Conservation (phyloP, 2,329 filamentous ascomycete genomes). For the Curvularia eragrostidis region DNA sequence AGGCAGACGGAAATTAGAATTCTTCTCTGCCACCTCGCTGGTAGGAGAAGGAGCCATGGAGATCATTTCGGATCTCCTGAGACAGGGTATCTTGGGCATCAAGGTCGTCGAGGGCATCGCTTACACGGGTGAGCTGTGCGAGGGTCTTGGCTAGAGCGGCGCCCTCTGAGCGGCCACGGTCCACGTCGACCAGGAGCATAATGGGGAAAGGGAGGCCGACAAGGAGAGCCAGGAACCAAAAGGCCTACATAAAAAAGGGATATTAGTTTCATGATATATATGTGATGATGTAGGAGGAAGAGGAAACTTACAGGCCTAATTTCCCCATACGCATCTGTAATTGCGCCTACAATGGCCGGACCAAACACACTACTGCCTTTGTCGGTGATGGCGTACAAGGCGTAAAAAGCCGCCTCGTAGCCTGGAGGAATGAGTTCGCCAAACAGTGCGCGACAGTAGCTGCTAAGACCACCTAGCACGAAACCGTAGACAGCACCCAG, state of each 20-base stretch:
- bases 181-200: slow-evolving; percentile 84
- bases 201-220: slow-evolving; percentile 84
- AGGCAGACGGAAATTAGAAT: not conserved
- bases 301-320: slow-evolving; percentile 53
- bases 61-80: slow-evolving; percentile 21
- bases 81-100: slow-evolving; percentile 21
- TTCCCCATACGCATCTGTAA: slow-evolving; percentile 73
- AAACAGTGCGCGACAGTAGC: slow-evolving; percentile 90
- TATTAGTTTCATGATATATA: not conserved
- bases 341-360: slow-evolving; percentile 88
- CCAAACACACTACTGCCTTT: slow-evolving; percentile 95
- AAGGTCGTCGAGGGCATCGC: slow-evolving; percentile 12
- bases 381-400: slow-evolving; percentile 95
- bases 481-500: slow-evolving; percentile 90
- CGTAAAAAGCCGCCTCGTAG: slow-evolving; percentile 94
- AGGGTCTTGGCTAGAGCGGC: slow-evolving; percentile 50
- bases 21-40: not conserved
- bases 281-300: too few relatives aligned
- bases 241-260: slow-evolving; percentile 63
- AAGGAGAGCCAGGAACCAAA: slow-evolving; percentile 88
- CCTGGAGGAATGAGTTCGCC: slow-evolving; percentile 93
- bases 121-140: slow-evolving; percentile 27
- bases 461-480: slow-evolving; percentile 89
- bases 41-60: slow-evolving; percentile 24
- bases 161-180: slow-evolving; percentile 58